Percentiles rank a stretch among this genome's conserved stretches.
Evolutionary conservation across 306 rosid species (phyloP).

Genomic region (Cicer bijugum): DNA sequence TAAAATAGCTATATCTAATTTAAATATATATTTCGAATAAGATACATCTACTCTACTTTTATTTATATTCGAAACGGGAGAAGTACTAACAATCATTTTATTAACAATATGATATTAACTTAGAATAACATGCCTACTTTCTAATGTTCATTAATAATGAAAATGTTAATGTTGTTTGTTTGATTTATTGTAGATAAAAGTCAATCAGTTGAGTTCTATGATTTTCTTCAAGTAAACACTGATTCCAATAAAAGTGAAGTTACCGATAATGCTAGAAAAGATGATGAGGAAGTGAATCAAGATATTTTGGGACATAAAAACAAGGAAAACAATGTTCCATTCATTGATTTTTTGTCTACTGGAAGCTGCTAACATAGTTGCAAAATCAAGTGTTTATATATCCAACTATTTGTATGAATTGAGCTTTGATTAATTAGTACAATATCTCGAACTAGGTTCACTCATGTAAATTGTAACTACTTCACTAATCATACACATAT

Average conservation of each 20-base stretch:
- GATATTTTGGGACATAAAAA: constrained; percentile 38
- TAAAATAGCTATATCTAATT: too few species aligned
- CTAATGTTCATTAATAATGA: not conserved
- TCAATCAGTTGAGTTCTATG: constrained; percentile 69
- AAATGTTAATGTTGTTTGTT: constrained; percentile 8
- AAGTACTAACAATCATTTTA: too few species aligned
- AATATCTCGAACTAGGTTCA: constrained; percentile 24
- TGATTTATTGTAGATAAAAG: constrained; percentile 57
- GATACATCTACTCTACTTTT: too few species aligned
- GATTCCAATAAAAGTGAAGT: constrained; percentile 82
- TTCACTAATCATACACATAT: constrained; percentile 25
- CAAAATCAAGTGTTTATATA: constrained; percentile 4
- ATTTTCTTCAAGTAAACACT: constrained; percentile 78
- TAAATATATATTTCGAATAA: too few species aligned
- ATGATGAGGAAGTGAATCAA: constrained; percentile 80
- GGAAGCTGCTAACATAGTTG: constrained; percentile 43
- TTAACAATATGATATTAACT: too few species aligned
- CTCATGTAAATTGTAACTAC: constrained; percentile 37
- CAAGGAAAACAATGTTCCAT: constrained; percentile 48
- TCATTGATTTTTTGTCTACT: constrained; percentile 68
- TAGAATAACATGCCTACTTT: too few species aligned
- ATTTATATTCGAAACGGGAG: too few species aligned
- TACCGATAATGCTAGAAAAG: constrained; percentile 66
- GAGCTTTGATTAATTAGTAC: constrained; percentile 40
- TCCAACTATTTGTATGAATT: constrained; percentile 13